Conservation (phyloP, 1,139 yeast genomes). For the Saccharomyces hybrid region DNA sequence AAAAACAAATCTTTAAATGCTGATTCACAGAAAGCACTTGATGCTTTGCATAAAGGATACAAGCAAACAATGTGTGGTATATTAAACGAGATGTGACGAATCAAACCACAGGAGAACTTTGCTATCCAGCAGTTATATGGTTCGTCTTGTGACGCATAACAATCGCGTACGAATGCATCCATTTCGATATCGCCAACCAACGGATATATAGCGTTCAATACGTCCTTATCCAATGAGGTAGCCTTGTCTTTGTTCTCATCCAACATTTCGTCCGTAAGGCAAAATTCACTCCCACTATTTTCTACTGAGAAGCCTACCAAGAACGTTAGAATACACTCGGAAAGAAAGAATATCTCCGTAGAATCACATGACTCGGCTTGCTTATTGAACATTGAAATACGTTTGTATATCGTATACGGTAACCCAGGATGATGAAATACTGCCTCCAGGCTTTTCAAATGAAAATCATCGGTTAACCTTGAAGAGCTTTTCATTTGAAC, state of each 20-base stretch:
- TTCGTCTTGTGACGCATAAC: not conserved
- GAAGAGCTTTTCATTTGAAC: not conserved
- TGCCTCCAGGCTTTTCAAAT: not conserved
- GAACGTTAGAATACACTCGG: not conserved
- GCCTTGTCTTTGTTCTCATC: not conserved
- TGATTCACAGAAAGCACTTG: slow-evolving; percentile 5
- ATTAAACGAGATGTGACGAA: not conserved
- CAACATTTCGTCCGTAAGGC: not conserved
- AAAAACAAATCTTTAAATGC: slow-evolving; percentile 4
- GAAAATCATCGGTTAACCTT: not conserved
- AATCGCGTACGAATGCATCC: not conserved
- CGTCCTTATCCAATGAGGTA: not conserved
- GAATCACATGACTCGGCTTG: not conserved
- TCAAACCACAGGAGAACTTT: not conserved
- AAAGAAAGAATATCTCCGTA: not conserved
- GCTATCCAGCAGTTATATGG: not conserved
- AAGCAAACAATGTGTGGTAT: slow-evolving; percentile 5
- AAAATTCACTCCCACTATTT: not conserved
- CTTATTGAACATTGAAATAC: not conserved
- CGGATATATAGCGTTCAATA: slow-evolving; percentile 6
- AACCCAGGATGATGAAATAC: not conserved
- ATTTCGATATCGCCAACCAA: not conserved
- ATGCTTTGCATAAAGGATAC: slow-evolving; percentile 6
- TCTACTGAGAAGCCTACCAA: not conserved
- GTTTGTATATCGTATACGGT: not conserved